These are phyloP conservation scores for Gymnopilus dilepis DNA, from an alignment of 768 basidiomycete genomes.

Conservation along the genomic window DNA sequence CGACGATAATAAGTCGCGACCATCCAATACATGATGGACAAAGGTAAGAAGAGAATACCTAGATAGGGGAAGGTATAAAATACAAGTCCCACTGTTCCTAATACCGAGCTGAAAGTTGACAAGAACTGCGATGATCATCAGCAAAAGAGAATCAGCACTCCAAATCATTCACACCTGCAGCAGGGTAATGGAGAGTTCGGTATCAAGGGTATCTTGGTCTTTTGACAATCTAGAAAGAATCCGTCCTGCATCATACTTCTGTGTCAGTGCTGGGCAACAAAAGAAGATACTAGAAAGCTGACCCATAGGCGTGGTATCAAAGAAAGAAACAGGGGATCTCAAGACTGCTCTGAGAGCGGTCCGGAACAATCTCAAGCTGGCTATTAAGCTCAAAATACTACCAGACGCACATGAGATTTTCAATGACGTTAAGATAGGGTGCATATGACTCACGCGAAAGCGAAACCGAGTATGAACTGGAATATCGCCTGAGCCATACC, in stretches of 20 bases:
- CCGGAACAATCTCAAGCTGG: constrained; percentile 58
- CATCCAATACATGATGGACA: constrained; percentile 57
- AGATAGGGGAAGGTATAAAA: constrained; percentile 74
- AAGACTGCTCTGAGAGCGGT: constrained; percentile 60
- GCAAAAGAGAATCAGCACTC: background rate
- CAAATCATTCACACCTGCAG: constrained; percentile 42
- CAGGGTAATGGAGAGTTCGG: constrained; percentile 50
- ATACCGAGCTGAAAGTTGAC: constrained; percentile 38
- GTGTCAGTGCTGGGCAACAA: background rate
- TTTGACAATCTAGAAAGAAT: constrained; percentile 66
- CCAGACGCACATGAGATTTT: background rate
- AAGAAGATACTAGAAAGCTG: background rate
- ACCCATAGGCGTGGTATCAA: constrained; percentile 77
- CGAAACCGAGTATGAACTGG: constrained; percentile 52
- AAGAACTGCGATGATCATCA: constrained; percentile 17
- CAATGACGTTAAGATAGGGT: background rate
- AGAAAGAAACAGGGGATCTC: constrained; percentile 67
- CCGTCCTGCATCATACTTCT: constrained; percentile 44
- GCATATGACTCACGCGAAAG: constrained; percentile 46
- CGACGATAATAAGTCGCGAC: constrained; percentile 62
- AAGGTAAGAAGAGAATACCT: constrained; percentile 64
- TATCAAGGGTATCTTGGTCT: constrained; percentile 67
- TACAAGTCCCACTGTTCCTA: constrained; percentile 62
- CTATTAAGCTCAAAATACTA: constrained; percentile 43
- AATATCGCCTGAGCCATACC: constrained; percentile 59